phyloP scores from a whole-genome alignment of 2,329 filamentous ascomycete species.

The Aspergillus brasiliensis region DNA sequence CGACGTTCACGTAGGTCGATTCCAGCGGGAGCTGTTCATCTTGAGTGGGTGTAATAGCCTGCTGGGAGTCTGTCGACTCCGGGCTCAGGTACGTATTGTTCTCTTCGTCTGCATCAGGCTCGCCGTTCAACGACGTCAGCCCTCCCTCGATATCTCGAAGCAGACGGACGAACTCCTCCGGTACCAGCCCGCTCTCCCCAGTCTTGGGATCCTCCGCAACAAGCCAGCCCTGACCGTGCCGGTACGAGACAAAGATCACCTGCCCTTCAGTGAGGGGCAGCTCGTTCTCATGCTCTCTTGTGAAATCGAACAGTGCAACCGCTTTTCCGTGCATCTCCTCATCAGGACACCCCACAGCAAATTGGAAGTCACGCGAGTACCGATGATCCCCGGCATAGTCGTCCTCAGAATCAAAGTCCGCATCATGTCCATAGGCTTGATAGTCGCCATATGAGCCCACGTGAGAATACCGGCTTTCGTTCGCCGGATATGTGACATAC shows the following conservation, averaged over 20 bases:
- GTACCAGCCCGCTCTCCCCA: constrained; percentile 88
- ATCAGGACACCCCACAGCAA: constrained; percentile 91
- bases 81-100: constrained; percentile 55
- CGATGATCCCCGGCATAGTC: constrained; percentile 64
- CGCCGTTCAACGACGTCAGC: constrained; percentile 68
- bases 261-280: constrained; percentile 90
- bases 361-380: constrained; percentile 89
- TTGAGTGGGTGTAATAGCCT: constrained; percentile 35
- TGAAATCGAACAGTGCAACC: constrained; percentile 93
- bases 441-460: constrained; percentile 48
- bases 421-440: constrained; percentile 33
- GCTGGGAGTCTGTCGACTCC: constrained; percentile 51
- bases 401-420: constrained; percentile 44
- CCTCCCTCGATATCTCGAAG: constrained; percentile 92
- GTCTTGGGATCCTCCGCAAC: constrained; percentile 96
- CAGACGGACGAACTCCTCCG: constrained; percentile 92
- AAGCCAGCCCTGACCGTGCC: constrained; percentile 95
- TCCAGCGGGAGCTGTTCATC: constrained; percentile 19
- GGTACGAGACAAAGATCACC: constrained; percentile 93
- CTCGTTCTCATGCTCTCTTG: constrained; percentile 94
- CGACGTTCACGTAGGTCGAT: constrained; percentile 10
- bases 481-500: constrained; percentile 74
- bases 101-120: constrained; percentile 52
- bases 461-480: constrained; percentile 61
- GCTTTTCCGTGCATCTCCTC: constrained; percentile 98